Conservation (phyloP, 305 asterid genomes). For the Coffea humblotiana region DNA sequence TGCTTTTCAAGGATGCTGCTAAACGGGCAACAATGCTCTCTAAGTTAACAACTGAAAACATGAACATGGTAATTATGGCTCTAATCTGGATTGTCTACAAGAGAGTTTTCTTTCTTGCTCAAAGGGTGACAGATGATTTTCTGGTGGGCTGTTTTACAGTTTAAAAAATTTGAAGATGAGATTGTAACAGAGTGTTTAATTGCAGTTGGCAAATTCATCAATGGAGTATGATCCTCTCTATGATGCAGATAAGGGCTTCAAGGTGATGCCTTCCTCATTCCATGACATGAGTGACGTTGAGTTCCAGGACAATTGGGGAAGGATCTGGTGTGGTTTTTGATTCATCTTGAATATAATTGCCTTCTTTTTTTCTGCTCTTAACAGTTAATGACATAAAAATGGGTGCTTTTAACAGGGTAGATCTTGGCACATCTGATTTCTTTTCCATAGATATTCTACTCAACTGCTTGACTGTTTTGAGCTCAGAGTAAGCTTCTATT, state of each 20-base stretch:
- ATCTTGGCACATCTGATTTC: slow-evolving; percentile 90
- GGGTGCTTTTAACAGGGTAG: slow-evolving; percentile 61
- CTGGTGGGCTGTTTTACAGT: not conserved
- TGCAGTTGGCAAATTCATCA: slow-evolving; percentile 73
- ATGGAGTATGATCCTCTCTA: slow-evolving; percentile 81
- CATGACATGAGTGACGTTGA: slow-evolving; percentile 87
- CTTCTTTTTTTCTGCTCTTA: not conserved
- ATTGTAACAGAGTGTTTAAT: slow-evolving; percentile 1
- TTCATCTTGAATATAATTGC: not conserved
- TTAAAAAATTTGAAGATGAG: not conserved
- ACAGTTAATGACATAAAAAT: not conserved
- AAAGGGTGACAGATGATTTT: not conserved
- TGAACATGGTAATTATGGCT: not conserved
- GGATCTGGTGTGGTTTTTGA: slow-evolving; percentile 64
- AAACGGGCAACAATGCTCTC: not conserved
- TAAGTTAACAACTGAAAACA: not conserved
- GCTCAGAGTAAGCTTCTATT: slow-evolving; percentile 79
- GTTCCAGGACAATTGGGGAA: slow-evolving; percentile 93
- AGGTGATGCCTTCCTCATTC: slow-evolving; percentile 85
- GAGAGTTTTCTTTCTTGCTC: not conserved
- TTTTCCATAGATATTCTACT: slow-evolving; percentile 87
- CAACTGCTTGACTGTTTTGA: slow-evolving; percentile 84
- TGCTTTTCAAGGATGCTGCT: not conserved
- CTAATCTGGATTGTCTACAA: not conserved
- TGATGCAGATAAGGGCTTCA: slow-evolving; percentile 75